These are phyloP conservation scores for Zygosaccharomyces bisporus DNA, from an alignment of 805 yeast species.

Conservation along the genomic window DNA sequence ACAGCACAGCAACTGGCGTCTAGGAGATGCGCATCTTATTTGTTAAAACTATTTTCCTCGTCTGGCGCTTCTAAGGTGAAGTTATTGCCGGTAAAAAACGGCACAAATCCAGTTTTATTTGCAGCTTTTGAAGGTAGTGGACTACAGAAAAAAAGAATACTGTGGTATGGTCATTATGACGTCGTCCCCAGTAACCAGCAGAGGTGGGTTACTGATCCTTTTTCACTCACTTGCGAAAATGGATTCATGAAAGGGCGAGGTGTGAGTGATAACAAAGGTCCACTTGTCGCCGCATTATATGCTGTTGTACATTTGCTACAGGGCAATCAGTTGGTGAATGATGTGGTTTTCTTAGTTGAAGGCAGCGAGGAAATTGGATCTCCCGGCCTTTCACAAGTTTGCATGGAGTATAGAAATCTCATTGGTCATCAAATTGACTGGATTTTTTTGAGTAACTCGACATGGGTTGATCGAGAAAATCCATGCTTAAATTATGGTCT, in stretches of 20 bases:
- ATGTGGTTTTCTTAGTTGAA: constrained; percentile 79
- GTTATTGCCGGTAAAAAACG: constrained; percentile 67
- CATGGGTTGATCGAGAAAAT: constrained; percentile 84
- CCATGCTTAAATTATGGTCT: constrained; percentile 95
- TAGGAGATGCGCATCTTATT: constrained; percentile 77
- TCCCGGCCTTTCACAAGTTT: constrained; percentile 70
- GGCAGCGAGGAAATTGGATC: constrained; percentile 97
- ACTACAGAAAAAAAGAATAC: constrained; percentile 42
- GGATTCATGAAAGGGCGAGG: constrained; percentile 92
- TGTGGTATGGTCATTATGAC: constrained; percentile 97
- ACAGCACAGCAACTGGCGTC: constrained; percentile 59
- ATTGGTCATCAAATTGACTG: constrained; percentile 77
- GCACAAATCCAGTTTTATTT: constrained; percentile 76
- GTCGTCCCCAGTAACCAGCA: constrained; percentile 68
- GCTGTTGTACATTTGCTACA: constrained; percentile 73
- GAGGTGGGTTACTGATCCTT: constrained; percentile 80
- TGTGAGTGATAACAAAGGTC: constrained; percentile 93
- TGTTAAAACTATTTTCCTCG: constrained; percentile 56
- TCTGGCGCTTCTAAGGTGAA: constrained; percentile 68
- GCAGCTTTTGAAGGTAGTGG: constrained; percentile 55
- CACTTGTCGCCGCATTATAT: constrained; percentile 78
- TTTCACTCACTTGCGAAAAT: constrained; percentile 64
- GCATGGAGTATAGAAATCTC: constrained; percentile 45
- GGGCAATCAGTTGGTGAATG: constrained; percentile 52
- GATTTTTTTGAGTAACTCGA: constrained; percentile 84